Conservation (phyloP, 495 filamentous ascomycete species). For the Podospora australis region DNA sequence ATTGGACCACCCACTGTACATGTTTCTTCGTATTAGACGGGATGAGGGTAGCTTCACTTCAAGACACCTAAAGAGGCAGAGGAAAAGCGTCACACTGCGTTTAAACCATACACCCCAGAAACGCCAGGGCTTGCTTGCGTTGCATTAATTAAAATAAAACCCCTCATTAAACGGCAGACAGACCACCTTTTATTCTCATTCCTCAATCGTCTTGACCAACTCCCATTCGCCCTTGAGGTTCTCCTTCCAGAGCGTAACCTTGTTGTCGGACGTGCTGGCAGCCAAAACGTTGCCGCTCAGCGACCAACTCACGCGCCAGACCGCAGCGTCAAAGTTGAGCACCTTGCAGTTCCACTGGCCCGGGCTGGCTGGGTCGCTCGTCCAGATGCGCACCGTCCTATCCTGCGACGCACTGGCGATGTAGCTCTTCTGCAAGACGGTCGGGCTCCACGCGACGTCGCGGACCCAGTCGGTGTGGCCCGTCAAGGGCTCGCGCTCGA, state of each 20-base stretch:
- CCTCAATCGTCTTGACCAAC: slow-evolving; percentile 91
- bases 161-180: slow-evolving; percentile 1
- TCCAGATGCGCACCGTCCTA: slow-evolving; percentile 97
- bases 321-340: slow-evolving; percentile 75
- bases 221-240: slow-evolving; percentile 80
- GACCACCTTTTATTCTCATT: slow-evolving; percentile 45
- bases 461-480: slow-evolving; percentile 97
- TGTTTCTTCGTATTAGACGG: too few species aligned
- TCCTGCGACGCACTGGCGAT: slow-evolving; percentile 94
- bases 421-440: slow-evolving; percentile 87
- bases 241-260: slow-evolving; percentile 87
- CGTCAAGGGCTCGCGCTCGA: slow-evolving; percentile 48
- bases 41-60: too few species aligned
- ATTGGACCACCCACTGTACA: too few species aligned
- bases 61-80: too few species aligned
- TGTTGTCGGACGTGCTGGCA: slow-evolving; percentile 90
- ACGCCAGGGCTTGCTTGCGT: not conserved
- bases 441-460: slow-evolving; percentile 94
- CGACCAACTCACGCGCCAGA: slow-evolving; percentile 98
- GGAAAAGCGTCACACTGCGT: too few species aligned
- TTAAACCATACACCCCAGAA: too few species aligned
- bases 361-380: slow-evolving; percentile 53
- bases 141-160: not conserved
- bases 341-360: slow-evolving; percentile 75
- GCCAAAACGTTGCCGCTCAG: slow-evolving; percentile 96